A percentile compares a stretch with the other conserved stretches of the same genome.
phyloP scores from a whole-genome alignment of 176 grass and related monocot species.

The Poa pratensis region DNA sequence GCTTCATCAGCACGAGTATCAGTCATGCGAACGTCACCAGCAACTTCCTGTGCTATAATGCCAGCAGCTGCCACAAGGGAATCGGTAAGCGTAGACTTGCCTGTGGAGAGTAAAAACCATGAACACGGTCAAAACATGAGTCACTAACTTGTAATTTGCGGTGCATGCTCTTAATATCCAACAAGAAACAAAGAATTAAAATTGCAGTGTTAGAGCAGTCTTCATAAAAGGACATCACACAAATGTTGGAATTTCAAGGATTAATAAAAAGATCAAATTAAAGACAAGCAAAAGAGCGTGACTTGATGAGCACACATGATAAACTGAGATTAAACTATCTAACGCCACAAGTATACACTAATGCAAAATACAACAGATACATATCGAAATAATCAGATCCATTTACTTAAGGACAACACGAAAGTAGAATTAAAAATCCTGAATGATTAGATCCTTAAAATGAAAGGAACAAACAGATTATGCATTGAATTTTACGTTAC shows the following conservation, averaged over 20 bases:
- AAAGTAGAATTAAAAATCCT: neutral
- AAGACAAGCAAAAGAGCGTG: neutral
- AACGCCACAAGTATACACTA: neutral
- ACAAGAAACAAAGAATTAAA: neutral
- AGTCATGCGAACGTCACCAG: slow-evolving; percentile 83
- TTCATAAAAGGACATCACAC: neutral
- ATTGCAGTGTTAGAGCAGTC: no score
- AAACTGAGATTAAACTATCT: neutral
- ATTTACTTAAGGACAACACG: neutral
- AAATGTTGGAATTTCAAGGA: neutral
- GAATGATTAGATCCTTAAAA: neutral
- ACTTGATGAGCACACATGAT: neutral
- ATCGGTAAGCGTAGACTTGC: slow-evolving; percentile 83
- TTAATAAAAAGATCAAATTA: neutral
- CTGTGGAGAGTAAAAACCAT: slow-evolving; percentile 39
- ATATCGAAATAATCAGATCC: neutral
- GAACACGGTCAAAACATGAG: neutral
- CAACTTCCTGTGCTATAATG: slow-evolving; percentile 85
- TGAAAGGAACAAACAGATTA: slow-evolving; percentile 11
- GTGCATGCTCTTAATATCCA: neutral
- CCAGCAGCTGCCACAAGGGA: slow-evolving; percentile 87
- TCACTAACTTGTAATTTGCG: neutral
- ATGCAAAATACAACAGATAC: neutral
- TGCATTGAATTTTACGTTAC: neutral
- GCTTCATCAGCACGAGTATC: slow-evolving; percentile 83